Base-by-base conservation (phyloP, 2,329 filamentous ascomycete genomes). In the Parastagonospora avenae region DNA sequence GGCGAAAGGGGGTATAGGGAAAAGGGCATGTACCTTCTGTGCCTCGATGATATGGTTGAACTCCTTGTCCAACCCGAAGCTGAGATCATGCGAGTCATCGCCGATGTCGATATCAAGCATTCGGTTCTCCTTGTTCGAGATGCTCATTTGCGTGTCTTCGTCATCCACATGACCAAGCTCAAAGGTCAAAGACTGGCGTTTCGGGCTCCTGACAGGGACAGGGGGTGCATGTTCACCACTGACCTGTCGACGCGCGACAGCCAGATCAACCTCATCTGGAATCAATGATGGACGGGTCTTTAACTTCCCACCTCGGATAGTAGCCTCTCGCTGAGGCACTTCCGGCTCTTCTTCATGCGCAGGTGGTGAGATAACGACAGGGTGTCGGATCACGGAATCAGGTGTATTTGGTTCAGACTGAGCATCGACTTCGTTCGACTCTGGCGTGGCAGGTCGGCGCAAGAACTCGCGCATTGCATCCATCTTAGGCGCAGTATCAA, bases 11-110 rank as follows among this genome's bases (percentile, higher is more conserved):
- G 64, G 60, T 65, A 72, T 63, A 64, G 65, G 67, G 66, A 71
- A 72, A 55, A 70, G 59, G 55, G 62, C 84, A 77, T 80, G 79
- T 82, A 97, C 92, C 92, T 97, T 97, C 89, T 97, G 92, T 72
- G 88, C 84, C 78, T 97, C 92, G 66, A 97, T 95, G 48, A 97
- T 90, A 54, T 93, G 85, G 67, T 97, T 92, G 75, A 97, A 97
- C 72, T 97, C 94, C 66, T 90, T 85, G 66, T 96, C 91, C 39
- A 97, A 83, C 58, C 91, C 93, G 57, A 96, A 86, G 54, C 90
- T 90, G 48, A 94, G 82, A 67, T 93, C 91, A 40, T 84, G 80
- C 41, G 79, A 78, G 30, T 80, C 77, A 57, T 92, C 86, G 66
- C 90, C 86, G 60, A 95, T 78, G 7, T 91, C 91, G 57, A 97